Evolutionary conservation across 2,329 filamentous ascomycete genomes (phyloP), one percentile per base, ranked within the genome.

Genomic region (Colletotrichum horii): DNA sequence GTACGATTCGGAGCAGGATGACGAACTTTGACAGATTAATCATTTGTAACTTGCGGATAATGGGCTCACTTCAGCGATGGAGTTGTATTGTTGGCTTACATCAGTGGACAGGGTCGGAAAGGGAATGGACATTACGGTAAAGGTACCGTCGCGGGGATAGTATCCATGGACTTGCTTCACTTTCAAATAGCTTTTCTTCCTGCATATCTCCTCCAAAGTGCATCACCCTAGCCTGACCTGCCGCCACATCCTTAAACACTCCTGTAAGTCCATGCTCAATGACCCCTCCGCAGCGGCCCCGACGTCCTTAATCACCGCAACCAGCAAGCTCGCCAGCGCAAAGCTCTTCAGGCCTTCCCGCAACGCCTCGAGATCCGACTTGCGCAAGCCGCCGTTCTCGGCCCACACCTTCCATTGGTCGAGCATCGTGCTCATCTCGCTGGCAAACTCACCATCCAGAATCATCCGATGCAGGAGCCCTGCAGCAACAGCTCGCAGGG

Each of bases 381-480:
- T 85, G 30, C 86, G 84, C 87, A 91, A 89, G 9, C 90, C 89
- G 9, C 89, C 89, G 71, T 88, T 87, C 34, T 91, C 89, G 3
- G 88, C 86, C 88, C 90, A 91, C 2, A 84, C 83, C 80, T 87
- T 89, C 90, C 90, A 91, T 52, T 80, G 79, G 72, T 90, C 88
- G 36, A 92, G 78, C 19, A 71, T 22, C 32, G 16, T 30, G 74
- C 84, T 87, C 4, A 91, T 74, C 1, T 78, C 79, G 0, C 79
- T 78, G 0, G 89, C 79, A 64, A 89, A 88, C 70, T 83, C 80
- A 14, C 85, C 84, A 55, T 91, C 87, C 4, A 87, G 84, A 0
- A 91, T 84, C 88, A 91, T 91, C 38, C 85, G 85, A 78, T 90
- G 88, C 12, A 91, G 81, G 43, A 91, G 75, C 52, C 80, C 83